Evolutionary conservation across 805 yeast species (phyloP).

Genomic region (Candida caryicola): DNA sequence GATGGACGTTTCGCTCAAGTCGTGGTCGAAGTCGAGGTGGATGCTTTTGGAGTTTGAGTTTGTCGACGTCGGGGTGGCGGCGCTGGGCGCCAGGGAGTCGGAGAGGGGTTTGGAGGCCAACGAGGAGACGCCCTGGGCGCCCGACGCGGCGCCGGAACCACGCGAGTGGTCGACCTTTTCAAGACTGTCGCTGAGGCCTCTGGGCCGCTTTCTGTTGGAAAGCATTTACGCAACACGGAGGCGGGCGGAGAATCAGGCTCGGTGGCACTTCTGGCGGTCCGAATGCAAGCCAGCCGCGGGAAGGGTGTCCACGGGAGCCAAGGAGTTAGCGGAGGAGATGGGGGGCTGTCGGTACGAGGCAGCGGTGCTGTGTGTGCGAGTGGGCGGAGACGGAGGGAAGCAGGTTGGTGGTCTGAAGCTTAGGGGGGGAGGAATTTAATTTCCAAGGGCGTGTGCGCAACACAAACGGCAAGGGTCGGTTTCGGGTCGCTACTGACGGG

Average conservation of each 20-base stretch:
- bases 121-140: conserved; percentile 4
- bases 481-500: too few species aligned
- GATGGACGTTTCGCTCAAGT: conserved; percentile 5
- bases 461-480: neutral
- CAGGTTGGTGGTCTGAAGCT: neutral
- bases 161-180: conserved; percentile 10
- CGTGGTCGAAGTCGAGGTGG: conserved; percentile 7
- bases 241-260: neutral
- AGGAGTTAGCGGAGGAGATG: too few species aligned
- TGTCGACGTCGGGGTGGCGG: neutral
- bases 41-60: conserved; percentile 1
- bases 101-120: conserved; percentile 1
- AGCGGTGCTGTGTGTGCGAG: too few species aligned
- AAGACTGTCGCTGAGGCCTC: conserved; percentile 44
- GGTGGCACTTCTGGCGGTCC: neutral
- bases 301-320: neutral
- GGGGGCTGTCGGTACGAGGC: neutral
- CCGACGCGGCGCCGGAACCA: neutral
- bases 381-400: neutral
- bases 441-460: neutral
- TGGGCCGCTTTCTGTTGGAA: conserved; percentile 43
- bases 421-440: neutral
- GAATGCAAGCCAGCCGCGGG: neutral
- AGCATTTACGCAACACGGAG: too few species aligned
- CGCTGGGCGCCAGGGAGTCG: too few species aligned